phyloP scores from a whole-genome alignment of 768 basidiomycete genomes.

The Daedaleopsis nitida region DNA sequence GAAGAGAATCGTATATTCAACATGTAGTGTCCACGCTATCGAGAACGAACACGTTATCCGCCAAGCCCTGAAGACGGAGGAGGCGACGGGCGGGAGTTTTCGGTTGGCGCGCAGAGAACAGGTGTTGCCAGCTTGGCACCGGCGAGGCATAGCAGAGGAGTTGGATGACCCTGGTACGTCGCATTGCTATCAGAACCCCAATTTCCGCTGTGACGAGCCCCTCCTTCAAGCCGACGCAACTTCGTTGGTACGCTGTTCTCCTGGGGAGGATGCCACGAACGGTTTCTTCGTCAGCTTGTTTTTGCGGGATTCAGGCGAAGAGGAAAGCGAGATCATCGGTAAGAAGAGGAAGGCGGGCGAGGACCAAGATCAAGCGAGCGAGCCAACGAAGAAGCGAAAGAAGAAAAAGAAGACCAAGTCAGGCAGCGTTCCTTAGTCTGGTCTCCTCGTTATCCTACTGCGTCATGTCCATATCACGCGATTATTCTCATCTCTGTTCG shows the following conservation, averaged over 20 bases:
- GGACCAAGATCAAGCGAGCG: background rate
- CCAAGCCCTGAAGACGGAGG: conserved; percentile 68
- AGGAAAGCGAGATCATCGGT: background rate
- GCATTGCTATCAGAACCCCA: background rate
- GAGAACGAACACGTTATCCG: conserved; percentile 94
- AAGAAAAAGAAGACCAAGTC: conserved; percentile 32
- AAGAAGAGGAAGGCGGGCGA: conserved; percentile 19
- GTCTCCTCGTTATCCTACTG: background rate
- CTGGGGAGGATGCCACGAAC: conserved; percentile 86
- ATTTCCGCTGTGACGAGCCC: background rate
- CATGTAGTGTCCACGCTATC: conserved; percentile 89
- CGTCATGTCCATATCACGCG: background rate
- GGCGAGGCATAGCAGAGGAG: conserved; percentile 74
- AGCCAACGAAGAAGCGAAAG: conserved; percentile 14
- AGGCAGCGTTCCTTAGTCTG: background rate
- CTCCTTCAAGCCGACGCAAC: conserved; percentile 50
- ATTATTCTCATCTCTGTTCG: conserved; percentile 6
- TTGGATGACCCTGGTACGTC: conserved; percentile 54
- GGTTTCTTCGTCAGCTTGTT: conserved; percentile 99
- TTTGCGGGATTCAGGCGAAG: conserved; percentile 34
- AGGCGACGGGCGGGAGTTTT: conserved; percentile 65
- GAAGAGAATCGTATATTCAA: conserved; percentile 89
- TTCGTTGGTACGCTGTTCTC: conserved; percentile 70
- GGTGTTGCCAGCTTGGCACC: conserved; percentile 80
- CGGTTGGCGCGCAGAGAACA: conserved; percentile 62